Evolutionary conservation across 2,329 filamentous ascomycete species (phyloP).

Genomic region (Cadophora gregata): DNA sequence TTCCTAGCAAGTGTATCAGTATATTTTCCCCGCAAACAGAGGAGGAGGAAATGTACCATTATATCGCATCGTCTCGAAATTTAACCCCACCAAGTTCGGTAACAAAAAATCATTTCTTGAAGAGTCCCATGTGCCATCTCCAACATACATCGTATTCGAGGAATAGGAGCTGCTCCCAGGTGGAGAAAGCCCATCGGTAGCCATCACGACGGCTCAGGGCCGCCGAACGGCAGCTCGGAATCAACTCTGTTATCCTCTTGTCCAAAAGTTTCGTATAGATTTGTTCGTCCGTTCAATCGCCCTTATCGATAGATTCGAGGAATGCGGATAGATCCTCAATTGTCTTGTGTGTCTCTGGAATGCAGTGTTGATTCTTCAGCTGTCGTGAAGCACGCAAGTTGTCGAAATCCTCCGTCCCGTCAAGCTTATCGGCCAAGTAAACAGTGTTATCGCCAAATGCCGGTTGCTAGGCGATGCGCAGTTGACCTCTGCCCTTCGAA

Average conservation of each 20-base stretch:
- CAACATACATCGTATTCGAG: slow-evolving; percentile 76
- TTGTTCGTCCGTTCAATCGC: not conserved
- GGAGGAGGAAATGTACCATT: slow-evolving; percentile 66
- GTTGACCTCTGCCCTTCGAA: not conserved
- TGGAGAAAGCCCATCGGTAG: slow-evolving; percentile 48
- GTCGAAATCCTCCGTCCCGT: not conserved
- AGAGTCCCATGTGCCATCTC: slow-evolving; percentile 85
- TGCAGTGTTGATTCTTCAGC: slow-evolving; percentile 12
- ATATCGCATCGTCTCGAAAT: slow-evolving; percentile 83
- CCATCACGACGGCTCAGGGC: slow-evolving; percentile 39
- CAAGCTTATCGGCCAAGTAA: slow-evolving; percentile 19
- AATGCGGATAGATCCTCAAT: slow-evolving; percentile 21
- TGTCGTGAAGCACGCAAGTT: slow-evolving; percentile 1
- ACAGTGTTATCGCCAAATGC: slow-evolving; percentile 15
- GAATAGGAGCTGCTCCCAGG: slow-evolving; percentile 76
- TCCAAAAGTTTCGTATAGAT: not conserved
- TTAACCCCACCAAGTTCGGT: slow-evolving; percentile 76
- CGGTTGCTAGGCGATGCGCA: not conserved
- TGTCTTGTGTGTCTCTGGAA: slow-evolving; percentile 16
- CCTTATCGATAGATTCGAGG: slow-evolving; percentile 17
- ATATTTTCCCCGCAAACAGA: not conserved
- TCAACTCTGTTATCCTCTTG: not conserved
- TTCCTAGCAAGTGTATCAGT: slow-evolving; percentile 54
- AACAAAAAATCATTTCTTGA: slow-evolving; percentile 78
- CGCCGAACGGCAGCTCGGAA: slow-evolving; percentile 25